These are phyloP conservation scores for Pterula multifida DNA, from an alignment of 1,284 basidiomycete species.

Conservation along the genomic window DNA sequence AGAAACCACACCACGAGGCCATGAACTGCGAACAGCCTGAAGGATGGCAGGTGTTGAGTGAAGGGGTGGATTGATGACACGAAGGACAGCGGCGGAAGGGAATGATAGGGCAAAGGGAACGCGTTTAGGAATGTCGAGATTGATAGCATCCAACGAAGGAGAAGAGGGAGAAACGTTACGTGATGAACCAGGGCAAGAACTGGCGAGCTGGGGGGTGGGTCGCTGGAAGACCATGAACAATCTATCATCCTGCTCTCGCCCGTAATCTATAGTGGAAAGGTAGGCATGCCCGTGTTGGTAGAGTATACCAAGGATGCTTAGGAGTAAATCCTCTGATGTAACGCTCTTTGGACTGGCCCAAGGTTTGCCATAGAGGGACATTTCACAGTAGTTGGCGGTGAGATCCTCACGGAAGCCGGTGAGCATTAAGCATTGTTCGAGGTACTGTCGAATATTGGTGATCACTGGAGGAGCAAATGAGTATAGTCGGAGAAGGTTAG, in stretches of 20 bases:
- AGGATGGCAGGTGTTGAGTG: slow-evolving; percentile 67
- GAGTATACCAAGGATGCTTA: slow-evolving; percentile 52
- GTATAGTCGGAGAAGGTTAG: slow-evolving; percentile 53
- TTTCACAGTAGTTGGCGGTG: slow-evolving; percentile 51
- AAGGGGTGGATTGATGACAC: slow-evolving; percentile 62
- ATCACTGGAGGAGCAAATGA: slow-evolving; percentile 47
- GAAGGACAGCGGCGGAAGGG: slow-evolving; percentile 48
- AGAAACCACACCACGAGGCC: slow-evolving; percentile 65
- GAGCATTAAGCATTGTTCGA: slow-evolving; percentile 36
- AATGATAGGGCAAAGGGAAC: slow-evolving; percentile 66
- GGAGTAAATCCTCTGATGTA: slow-evolving; percentile 52
- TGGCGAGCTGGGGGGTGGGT: slow-evolving; percentile 19
- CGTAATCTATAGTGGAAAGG: slow-evolving; percentile 64
- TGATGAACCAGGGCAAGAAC: slow-evolving; percentile 19
- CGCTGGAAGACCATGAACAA: slow-evolving; percentile 57
- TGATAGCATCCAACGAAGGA: slow-evolving; percentile 14
- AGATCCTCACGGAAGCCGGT: slow-evolving; percentile 40
- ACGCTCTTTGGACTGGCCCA: slow-evolving; percentile 58
- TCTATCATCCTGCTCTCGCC: slow-evolving; percentile 61
- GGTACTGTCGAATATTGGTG: slow-evolving; percentile 36
- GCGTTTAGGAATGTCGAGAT: slow-evolving; percentile 24
- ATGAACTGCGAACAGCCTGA: slow-evolving; percentile 62
- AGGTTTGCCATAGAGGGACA: slow-evolving; percentile 53
- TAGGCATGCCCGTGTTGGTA: slow-evolving; percentile 52
- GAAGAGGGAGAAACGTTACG: slow-evolving; percentile 20